Evolutionary conservation across 371 early-diverging fungal genomes (phyloP).

Genomic region (Rhizomucor miehei): DNA sequence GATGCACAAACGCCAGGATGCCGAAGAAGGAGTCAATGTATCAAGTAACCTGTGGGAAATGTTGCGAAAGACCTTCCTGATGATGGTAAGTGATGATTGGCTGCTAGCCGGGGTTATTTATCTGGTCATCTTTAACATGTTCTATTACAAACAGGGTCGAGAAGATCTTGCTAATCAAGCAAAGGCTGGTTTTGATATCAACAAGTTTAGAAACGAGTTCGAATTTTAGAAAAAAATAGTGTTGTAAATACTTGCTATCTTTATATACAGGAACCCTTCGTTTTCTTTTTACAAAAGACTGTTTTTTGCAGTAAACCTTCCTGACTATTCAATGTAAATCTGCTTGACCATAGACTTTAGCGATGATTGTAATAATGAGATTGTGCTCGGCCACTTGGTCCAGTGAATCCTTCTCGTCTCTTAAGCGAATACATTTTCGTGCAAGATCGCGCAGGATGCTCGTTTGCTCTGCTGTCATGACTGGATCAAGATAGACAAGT

Average conservation of each 20-base stretch:
- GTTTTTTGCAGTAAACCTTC: no score
- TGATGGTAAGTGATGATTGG: conserved; percentile 49
- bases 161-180: conserved; percentile 58
- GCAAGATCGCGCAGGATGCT: conserved; percentile 32
- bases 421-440: conserved; percentile 29
- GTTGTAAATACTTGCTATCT: no score
- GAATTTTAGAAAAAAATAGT: conserved; percentile 43
- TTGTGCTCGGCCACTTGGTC: conserved; percentile 26
- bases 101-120: background rate
- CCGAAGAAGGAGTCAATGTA: conserved; percentile 59
- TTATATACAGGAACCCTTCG: no score
- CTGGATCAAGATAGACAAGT: conserved; percentile 39
- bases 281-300: no score
- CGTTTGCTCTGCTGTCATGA: conserved; percentile 31
- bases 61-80: conserved; percentile 58
- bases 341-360: conserved; percentile 32
- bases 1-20: conserved; percentile 66
- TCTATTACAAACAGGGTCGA: conserved; percentile 35
- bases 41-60: conserved; percentile 66
- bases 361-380: conserved; percentile 38
- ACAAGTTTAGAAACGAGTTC: conserved; percentile 60
- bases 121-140: background rate
- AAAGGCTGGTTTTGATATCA: conserved; percentile 57
- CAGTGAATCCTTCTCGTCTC: conserved; percentile 11
- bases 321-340: conserved; percentile 20